Base-by-base conservation (phyloP, 192 early-diverging fungal species). In the Rhizoclosmatium sp. region DNA sequence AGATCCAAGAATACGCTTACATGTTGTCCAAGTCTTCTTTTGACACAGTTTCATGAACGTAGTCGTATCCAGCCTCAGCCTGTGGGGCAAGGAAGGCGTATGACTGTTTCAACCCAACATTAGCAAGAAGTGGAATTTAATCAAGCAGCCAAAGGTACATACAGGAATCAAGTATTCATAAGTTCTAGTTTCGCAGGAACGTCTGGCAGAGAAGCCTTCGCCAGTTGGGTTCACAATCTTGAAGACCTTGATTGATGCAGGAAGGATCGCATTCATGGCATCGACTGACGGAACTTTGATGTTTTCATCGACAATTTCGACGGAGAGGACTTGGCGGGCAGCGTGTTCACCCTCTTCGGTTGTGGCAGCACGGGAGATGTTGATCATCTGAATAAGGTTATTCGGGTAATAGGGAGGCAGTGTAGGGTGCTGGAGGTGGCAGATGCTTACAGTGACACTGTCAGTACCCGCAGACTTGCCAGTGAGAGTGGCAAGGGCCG, bases 111-210 rank as follows among this genome's bases (percentile, higher is more conserved):
- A 31, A 31, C 31, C 0, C 69, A 16, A 23, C 49, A 44, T 54
- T 48, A 59, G 70, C 16, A 66, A 0, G n/a, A 9, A 14, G 10
- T 7, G 7, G 23, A 21, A 40, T 1, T 1, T 0, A 7, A 73
- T 16, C 58, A 7, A 46, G 45, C 47, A 46, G 21, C 69, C 16
- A 48, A 16, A 19, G 21, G 10, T 40, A 62, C 12, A 85, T 80
- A 87, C 84, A 16, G 87, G 87, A 66, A 88, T 72, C 64, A 88
- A 47, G 65, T 85, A 88, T 71, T 88, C 87, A 76, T 83, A 86
- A 3, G 84, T 85, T 16, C 87, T 48, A 31, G 84, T 80, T 45
- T 88, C 87, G 73, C 87, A 88, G 51, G 83, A 86, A 4, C 83
- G 64, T 14, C 87, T 60, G 47, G 87, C 87, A 2, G 87, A 88